Base-by-base conservation (phyloP, 495 filamentous ascomycete species). In the Saxophila tyrrhenica region DNA sequence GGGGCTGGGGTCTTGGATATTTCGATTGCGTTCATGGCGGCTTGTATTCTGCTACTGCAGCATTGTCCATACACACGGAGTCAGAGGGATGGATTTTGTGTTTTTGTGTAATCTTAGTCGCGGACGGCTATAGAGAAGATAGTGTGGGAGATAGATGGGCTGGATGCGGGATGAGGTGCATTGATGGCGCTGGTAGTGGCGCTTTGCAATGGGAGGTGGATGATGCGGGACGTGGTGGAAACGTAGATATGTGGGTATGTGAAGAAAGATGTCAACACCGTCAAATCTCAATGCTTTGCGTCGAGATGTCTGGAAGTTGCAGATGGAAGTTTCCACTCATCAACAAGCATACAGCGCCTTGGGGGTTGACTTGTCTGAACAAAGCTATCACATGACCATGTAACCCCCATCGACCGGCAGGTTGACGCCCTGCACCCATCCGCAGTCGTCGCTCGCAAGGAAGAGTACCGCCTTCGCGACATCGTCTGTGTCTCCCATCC, bases 361-460 rank as follows among this genome's bases (percentile, higher is more conserved):
- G n/a, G n/a, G n/a, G n/a, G n/a, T n/a, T n/a, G n/a, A n/a, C n/a
- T n/a, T n/a, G n/a, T n/a, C n/a, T 35, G 29, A 35, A 35, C 29
- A 7, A 35, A 35, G 29, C 29, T 7, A 17, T 41, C 32, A 62
- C 56, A 62, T 52, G 15, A 46, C 46, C 39, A 64, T 66, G 63
- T 74, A 78, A 21, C 76, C 76, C 15, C 77, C 76, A 64, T 80
- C 77, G 13, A 78, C 41, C 15, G 41, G 41, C 50, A 78, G 44
- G n/a, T 63, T 62, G 2, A 69, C 56, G 0, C 76, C 76, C 9
- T 74, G 73, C 1, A 78, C 60, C 66, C 71, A 75, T 29, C 48
- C 62, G 0, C 69, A 71, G 59, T 77, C 75, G 7, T 75, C 73
- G 51, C 72, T 73, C 1, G 74, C 76, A 47, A 79, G 59, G 17